Percentiles rank a stretch among this genome's conserved stretches.
phyloP scores from a whole-genome alignment of 148 eudicot species.

The Arctostaphylos glauca region DNA sequence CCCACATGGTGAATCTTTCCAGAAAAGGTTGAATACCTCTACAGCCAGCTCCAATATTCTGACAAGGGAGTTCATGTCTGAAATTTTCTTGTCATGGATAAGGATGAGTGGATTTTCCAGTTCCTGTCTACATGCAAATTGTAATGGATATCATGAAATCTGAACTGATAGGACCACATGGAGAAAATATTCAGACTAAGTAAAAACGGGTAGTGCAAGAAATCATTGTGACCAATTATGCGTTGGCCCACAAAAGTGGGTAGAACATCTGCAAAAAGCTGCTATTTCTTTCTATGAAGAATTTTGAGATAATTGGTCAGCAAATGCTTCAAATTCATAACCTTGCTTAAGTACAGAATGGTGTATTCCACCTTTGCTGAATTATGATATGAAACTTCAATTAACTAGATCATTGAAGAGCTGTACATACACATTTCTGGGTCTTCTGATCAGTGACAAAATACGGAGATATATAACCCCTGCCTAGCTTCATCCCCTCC shows the following conservation, averaged over 20 bases:
- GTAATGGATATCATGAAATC: constrained; percentile 17
- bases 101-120: constrained; percentile 82
- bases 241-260: neutral
- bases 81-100: constrained; percentile 88
- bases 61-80: constrained; percentile 60
- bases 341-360: neutral
- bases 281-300: neutral
- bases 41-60: constrained; percentile 79
- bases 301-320: neutral
- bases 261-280: constrained; percentile 5
- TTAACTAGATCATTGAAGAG: neutral
- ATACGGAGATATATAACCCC: constrained; percentile 97
- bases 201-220: neutral
- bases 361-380: neutral
- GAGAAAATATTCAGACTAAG: neutral
- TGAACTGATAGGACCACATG: neutral
- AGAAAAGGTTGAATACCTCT: constrained; percentile 43
- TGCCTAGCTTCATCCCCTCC: constrained; percentile 93
- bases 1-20: constrained; percentile 11
- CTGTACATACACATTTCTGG: constrained; percentile 75
- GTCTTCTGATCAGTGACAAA: constrained; percentile 80
- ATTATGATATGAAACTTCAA: neutral
- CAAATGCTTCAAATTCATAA: constrained; percentile 8
- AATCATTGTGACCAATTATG: constrained; percentile 1
- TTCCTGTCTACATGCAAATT: constrained; percentile 55